Evolutionary conservation across 805 yeast species (phyloP).

Genomic region (Kluyveromyces siamensis): DNA sequence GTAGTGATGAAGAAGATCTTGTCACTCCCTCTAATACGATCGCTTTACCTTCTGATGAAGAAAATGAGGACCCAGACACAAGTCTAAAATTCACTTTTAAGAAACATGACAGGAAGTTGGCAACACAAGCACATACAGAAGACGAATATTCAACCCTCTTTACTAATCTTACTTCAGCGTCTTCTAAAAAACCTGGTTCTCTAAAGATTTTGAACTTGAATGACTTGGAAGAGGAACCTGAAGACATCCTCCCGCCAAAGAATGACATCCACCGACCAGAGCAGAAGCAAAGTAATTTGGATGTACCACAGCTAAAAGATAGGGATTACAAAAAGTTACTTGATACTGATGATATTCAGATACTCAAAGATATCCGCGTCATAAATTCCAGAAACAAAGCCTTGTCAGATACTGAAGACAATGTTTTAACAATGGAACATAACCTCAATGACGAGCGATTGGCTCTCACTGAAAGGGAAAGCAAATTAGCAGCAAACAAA

Average conservation of each 20-base stretch:
- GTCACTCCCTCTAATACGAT: not conserved
- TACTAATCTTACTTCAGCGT: not conserved
- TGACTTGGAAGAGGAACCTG: slow-evolving; percentile 10
- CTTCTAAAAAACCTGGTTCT: not conserved
- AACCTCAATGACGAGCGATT: slow-evolving; percentile 21
- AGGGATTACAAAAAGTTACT: slow-evolving; percentile 20
- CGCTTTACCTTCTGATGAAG: not conserved
- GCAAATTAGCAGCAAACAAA: slow-evolving; percentile 2
- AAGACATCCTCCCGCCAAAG: slow-evolving; percentile 1
- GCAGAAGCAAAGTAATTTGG: not conserved
- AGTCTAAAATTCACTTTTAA: not conserved
- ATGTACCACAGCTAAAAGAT: slow-evolving; percentile 8
- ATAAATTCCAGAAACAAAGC: slow-evolving; percentile 4
- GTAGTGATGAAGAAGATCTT: not conserved
- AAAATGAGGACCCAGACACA: not conserved
- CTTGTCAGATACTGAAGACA: slow-evolving; percentile 3
- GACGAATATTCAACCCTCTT: not conserved
- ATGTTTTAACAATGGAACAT: slow-evolving; percentile 4
- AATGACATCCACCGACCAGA: not conserved
- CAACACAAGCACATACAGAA: not conserved
- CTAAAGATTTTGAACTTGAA: slow-evolving; percentile 13
- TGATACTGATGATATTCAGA: slow-evolving; percentile 20
- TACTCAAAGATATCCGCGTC: slow-evolving; percentile 15
- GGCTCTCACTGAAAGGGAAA: slow-evolving; percentile 16
- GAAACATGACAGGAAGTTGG: not conserved